These are phyloP conservation scores for Gossypium australe DNA, from an alignment of 345 rosid species.

Conservation along the genomic window DNA sequence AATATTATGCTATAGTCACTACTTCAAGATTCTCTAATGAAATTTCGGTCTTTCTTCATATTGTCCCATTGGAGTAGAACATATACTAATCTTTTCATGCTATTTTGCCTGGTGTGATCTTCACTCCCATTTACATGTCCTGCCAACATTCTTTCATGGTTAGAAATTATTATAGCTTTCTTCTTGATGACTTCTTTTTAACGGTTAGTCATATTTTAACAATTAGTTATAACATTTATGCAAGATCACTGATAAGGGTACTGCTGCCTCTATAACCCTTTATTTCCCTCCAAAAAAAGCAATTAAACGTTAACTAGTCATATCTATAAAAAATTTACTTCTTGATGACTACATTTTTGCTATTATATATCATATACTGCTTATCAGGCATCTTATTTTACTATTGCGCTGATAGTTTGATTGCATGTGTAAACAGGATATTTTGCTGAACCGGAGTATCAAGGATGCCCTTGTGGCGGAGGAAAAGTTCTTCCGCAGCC, in stretches of 20 bases:
- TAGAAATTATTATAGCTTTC: not conserved
- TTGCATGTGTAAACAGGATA: slow-evolving; percentile 50
- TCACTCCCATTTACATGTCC: not conserved
- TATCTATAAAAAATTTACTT: not conserved
- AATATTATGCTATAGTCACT: not conserved
- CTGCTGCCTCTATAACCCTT: not conserved
- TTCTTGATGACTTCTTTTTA: not conserved
- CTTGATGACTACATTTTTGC: not conserved
- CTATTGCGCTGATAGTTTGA: slow-evolving; percentile 1
- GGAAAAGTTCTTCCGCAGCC: slow-evolving; percentile 89
- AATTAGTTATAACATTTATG: not conserved
- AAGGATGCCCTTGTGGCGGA: slow-evolving; percentile 90
- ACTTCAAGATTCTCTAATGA: not conserved
- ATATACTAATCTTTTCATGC: not conserved
- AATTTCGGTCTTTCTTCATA: not conserved
- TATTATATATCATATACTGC: not conserved
- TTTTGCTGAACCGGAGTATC: slow-evolving; percentile 70
- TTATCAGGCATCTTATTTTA: not conserved
- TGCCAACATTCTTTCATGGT: not conserved
- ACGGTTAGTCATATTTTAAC: not conserved
- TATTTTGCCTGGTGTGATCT: not conserved
- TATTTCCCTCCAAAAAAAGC: not conserved
- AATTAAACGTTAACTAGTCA: not conserved
- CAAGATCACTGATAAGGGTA: not conserved
- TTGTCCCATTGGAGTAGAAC: not conserved